Percentiles rank a stretch among this genome's conserved stretches.
Conservation (phyloP, 805 yeast species). For the Diddensiella transvaalensis region DNA sequence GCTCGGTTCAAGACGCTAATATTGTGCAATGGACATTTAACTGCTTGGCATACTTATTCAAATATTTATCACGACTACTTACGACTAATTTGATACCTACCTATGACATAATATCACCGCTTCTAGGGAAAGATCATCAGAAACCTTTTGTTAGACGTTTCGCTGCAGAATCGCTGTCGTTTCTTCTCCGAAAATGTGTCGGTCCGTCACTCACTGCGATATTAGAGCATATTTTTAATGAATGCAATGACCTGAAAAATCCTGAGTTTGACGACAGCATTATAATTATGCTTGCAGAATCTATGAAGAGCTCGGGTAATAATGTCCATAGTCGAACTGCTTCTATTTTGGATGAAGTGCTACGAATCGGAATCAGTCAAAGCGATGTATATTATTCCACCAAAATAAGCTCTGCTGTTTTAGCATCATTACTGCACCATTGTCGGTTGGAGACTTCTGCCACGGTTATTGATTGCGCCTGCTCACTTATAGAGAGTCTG, state of each 20-base stretch:
- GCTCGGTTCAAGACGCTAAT: conserved; percentile 44
- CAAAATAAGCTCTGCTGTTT: conserved; percentile 20
- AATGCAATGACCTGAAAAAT: conserved; percentile 35
- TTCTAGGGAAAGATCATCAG: conserved; percentile 55
- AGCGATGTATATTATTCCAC: conserved; percentile 11
- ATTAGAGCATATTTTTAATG: conserved; percentile 39
- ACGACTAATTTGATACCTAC: conserved; percentile 66
- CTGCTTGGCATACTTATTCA: conserved; percentile 82
- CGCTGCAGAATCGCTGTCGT: conserved; percentile 87
- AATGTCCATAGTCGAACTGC: conserved; percentile 71
- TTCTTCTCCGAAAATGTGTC: conserved; percentile 66
- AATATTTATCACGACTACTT: conserved; percentile 68
- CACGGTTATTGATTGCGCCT: conserved; percentile 20
- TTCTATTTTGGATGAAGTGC: conserved; percentile 38
- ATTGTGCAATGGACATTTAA: conserved; percentile 79
- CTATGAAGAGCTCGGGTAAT: conserved; percentile 68
- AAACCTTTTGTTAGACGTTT: conserved; percentile 66
- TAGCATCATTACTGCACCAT: conserved; percentile 34
- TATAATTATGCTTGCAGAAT: conserved; percentile 61
- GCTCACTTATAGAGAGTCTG: conserved; percentile 5
- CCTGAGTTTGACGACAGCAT: conserved; percentile 55
- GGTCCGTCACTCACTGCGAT: conserved; percentile 45
- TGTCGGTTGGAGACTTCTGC: conserved; percentile 29
- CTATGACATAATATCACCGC: conserved; percentile 58
- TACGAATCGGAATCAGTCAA: conserved; percentile 4